Conservation (phyloP, 352 stramenopile species). For the Peronospora belbahrii region DNA sequence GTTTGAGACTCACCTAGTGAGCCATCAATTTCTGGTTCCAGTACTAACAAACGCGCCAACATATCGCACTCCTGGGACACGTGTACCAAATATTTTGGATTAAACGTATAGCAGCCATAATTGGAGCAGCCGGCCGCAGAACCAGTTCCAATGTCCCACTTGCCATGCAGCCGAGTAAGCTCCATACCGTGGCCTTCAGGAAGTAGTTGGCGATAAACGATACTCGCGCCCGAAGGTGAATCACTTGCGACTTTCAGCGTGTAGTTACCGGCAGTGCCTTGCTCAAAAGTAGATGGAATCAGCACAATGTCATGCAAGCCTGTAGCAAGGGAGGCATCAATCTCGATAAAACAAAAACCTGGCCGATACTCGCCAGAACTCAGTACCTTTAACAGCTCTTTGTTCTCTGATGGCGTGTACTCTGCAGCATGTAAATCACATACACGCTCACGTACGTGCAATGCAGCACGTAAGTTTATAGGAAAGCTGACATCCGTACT, state of each 20-base stretch:
- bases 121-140: conserved; percentile 66
- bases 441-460: conserved; percentile 41
- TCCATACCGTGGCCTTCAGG: conserved; percentile 52
- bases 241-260: conserved; percentile 53
- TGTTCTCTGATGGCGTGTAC: conserved; percentile 4
- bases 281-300: conserved; percentile 73
- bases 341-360: conserved; percentile 67
- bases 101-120: conserved; percentile 79
- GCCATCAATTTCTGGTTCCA: conserved; percentile 12
- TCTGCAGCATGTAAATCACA: conserved; percentile 31
- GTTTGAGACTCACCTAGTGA: too few relatives aligned
- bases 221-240: conserved; percentile 27
- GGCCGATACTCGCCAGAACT: conserved; percentile 74
- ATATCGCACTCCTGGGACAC: conserved; percentile 42
- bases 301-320: conserved; percentile 43
- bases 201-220: conserved; percentile 31
- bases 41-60: conserved; percentile 44
- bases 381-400: conserved; percentile 26
- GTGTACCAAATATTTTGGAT: conserved; percentile 68
- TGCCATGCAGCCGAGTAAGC: conserved; percentile 27
- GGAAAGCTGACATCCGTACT: conserved; percentile 24
- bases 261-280: conserved; percentile 34
- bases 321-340: conserved; percentile 24
- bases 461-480: conserved; percentile 58
- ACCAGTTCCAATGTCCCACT: conserved; percentile 47